Percentiles rank a stretch among this genome's conserved stretches.
These are phyloP conservation scores for Ogataea degrootiae DNA, from an alignment of 805 yeast species.

Conservation along the genomic window DNA sequence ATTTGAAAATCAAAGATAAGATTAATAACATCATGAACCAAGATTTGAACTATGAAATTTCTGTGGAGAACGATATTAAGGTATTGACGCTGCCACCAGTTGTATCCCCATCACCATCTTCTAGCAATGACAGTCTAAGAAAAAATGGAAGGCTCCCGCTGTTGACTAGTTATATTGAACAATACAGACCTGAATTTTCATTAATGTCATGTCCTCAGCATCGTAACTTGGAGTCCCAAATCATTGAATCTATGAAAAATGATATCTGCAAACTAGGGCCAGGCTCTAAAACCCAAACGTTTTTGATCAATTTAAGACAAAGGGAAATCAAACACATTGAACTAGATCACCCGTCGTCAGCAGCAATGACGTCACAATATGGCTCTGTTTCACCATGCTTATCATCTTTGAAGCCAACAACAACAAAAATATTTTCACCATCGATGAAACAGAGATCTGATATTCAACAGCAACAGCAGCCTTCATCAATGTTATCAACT, in stretches of 20 bases:
- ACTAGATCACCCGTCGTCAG: conserved; percentile 1
- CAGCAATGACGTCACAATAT: background rate
- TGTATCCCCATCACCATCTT: background rate
- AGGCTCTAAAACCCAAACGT: conserved; percentile 11
- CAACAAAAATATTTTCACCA: conserved; percentile 13
- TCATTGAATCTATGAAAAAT: conserved; percentile 42
- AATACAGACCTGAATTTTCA: conserved; percentile 47
- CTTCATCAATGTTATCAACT: conserved; percentile 3
- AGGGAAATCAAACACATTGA: conserved; percentile 23
- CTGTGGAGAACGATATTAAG: background rate
- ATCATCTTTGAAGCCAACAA: conserved; percentile 7
- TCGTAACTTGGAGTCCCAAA: conserved; percentile 39
- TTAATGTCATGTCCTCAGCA: conserved; percentile 47
- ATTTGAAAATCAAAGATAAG: conserved; percentile 5
- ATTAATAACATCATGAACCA: conserved; percentile 14
- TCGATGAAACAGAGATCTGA: conserved; percentile 7
- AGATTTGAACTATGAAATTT: conserved; percentile 2
- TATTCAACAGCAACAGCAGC: background rate
- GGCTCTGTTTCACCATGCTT: background rate
- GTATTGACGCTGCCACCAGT: conserved; percentile 2
- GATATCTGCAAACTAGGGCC: conserved; percentile 31
- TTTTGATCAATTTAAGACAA: conserved; percentile 24
- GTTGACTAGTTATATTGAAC: conserved; percentile 38
- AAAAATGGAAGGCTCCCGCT: conserved; percentile 18
- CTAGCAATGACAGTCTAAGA: background rate